Base-by-base conservation (phyloP, 2,329 filamentous ascomycete genomes). In the Dactylellina haptotyla region DNA sequence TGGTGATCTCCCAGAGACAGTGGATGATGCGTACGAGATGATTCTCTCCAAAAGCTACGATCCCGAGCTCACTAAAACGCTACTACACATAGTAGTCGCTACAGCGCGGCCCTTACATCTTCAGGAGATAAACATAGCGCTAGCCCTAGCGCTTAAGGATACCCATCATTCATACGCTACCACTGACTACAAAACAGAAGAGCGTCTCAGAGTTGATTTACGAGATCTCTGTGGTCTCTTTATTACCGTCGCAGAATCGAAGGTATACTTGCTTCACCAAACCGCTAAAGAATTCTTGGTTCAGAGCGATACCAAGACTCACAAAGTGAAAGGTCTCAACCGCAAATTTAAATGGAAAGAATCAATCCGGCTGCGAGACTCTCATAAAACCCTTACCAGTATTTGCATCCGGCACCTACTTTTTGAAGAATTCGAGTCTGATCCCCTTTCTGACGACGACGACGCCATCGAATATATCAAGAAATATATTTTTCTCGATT, bases 271-370 rank as follows among this genome's bases (percentile, higher is more conserved):
- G 8, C 23, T 75, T 10, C 73, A 75, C 30, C 73, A 75, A 30
- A 75, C 73, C 14, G 73, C 73, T 2, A 51, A 46, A 10, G 73
- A 75, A 26, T 75, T 75, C 28, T 46, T 75, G 20, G 34, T 69
- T 26, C 37, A 8, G 16, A n/a, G 9, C 12, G 4, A 2, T 48
- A 18, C 8, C 9, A n/a, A 43, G 9, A 18, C 25, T 34, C 16
- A 41, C 26, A 39, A 26, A 37, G 6, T 37, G 50, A 34, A 32
- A 25, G 16, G 30, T 23, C 16, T 25, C 51, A 9, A 37, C 10
- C 14, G 16, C n/a, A 23, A 37, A 32, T 53, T 18, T 43, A 16
- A 58, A 18, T 66, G 62, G 62, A 41, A 26, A 32, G 8, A 58
- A 8, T 58, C 62, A 18, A 3, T 66, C 34, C 62, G n/a, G 10